A percentile compares a stretch with the other conserved stretches of the same genome.
Evolutionary conservation across 2,329 filamentous ascomycete species (phyloP).

Genomic region (Drechslerella coelobrocha): DNA sequence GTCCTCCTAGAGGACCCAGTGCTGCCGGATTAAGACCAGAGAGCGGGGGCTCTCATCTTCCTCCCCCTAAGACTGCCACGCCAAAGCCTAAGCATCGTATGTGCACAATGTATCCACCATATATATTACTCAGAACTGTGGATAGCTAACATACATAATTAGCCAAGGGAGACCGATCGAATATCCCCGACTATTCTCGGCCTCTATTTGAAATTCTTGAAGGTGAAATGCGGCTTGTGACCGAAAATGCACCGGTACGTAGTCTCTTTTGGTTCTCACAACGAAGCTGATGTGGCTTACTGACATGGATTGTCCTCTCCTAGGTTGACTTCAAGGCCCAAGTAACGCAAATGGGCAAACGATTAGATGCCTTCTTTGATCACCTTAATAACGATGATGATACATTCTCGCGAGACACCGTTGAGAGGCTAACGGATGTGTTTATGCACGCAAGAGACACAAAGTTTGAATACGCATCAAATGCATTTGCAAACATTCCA

Average conservation of each 20-base stretch:
- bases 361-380: constrained; percentile 91
- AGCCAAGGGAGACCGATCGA: constrained; percentile 80
- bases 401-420: constrained; percentile 16
- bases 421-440: constrained; percentile 12
- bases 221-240: constrained; percentile 86
- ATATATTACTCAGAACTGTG: constrained; percentile 2
- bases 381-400: constrained; percentile 96
- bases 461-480: constrained; percentile 71
- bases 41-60: constrained; percentile 63
- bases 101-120: constrained; percentile 49
- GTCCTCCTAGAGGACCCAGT: constrained; percentile 52
- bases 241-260: constrained; percentile 74
- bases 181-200: constrained; percentile 79
- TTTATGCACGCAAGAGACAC: constrained; percentile 73
- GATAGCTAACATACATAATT: constrained; percentile 54
- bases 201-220: constrained; percentile 81
- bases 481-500: constrained; percentile 2
- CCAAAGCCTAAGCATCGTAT: constrained; percentile 70
- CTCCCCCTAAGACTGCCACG: constrained; percentile 62
- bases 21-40: constrained; percentile 53
- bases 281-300: background rate
- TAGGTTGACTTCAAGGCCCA: constrained; percentile 78
- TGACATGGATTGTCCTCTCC: background rate
- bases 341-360: constrained; percentile 92
- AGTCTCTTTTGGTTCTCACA: background rate